These are phyloP conservation scores for Trichoderma erinaceum DNA, from an alignment of 495 filamentous ascomycete genomes.

Conservation along the genomic window DNA sequence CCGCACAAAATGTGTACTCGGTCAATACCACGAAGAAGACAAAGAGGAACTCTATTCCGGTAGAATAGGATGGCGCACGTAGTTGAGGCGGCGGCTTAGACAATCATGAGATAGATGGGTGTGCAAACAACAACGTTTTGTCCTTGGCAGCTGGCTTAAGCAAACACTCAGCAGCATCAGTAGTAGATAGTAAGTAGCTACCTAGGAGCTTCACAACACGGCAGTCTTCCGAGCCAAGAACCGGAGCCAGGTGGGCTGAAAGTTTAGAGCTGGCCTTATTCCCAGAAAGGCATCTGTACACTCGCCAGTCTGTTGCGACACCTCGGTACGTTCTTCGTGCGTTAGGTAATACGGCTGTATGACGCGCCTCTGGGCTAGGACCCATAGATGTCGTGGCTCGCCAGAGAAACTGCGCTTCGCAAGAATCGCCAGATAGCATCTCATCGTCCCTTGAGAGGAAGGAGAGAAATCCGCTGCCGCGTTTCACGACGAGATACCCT, in stretches of 20 bases:
- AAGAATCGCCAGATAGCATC: not conserved
- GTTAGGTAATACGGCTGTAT: not conserved
- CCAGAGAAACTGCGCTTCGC: not conserved
- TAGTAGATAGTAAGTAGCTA: too few species aligned
- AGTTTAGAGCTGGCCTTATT: too few species aligned
- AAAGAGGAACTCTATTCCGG: not conserved
- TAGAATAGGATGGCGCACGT: not conserved
- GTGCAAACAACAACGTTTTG: too few species aligned
- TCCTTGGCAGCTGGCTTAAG: too few species aligned
- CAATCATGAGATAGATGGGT: not conserved
- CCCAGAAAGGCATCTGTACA: too few species aligned
- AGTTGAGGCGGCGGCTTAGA: not conserved
- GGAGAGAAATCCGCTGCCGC: not conserved
- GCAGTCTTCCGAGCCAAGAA: too few species aligned
- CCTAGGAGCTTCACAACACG: too few species aligned
- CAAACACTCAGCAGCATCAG: too few species aligned
- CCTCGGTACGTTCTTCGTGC: too few species aligned
- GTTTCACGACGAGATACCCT: slow-evolving; percentile 2
- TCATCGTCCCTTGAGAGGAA: not conserved
- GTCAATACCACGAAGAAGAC: not conserved
- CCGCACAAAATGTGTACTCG: not conserved
- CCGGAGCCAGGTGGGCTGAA: too few species aligned
- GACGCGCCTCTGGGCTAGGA: not conserved
- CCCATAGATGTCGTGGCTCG: not conserved
- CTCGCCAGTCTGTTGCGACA: not conserved